Evolutionary conservation across 257 asterid species (phyloP).

Genomic region (Nicotiana benthamiana): DNA sequence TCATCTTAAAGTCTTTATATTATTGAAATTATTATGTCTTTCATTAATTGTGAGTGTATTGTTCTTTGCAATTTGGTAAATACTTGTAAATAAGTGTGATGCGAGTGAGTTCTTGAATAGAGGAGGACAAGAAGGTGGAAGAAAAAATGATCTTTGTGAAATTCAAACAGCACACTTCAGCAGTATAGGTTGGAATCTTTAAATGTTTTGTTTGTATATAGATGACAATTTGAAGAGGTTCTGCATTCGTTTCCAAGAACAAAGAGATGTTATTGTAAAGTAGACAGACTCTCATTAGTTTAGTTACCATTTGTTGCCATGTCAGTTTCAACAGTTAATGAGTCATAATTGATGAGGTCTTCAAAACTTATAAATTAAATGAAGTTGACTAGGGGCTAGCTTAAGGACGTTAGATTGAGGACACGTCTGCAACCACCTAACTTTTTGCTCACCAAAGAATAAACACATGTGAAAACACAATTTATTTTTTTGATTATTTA

Average conservation of each 20-base stretch:
- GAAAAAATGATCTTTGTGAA: background rate
- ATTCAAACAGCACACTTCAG: background rate
- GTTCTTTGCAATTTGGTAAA: background rate
- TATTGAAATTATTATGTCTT: slow-evolving; percentile 16
- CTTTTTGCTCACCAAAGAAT: background rate
- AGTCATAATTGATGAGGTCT: background rate
- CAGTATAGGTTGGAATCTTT: background rate
- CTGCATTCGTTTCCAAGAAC: background rate
- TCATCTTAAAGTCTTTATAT: slow-evolving; percentile 20
- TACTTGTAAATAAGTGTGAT: background rate
- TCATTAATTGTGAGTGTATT: slow-evolving; percentile 6
- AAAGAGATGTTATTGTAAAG: background rate
- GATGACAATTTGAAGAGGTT: background rate
- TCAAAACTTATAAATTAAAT: background rate
- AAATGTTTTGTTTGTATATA: background rate
- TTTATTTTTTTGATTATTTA: background rate
- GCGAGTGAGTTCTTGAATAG: background rate
- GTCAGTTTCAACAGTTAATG: background rate
- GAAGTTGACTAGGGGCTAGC: background rate
- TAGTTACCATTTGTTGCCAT: background rate
- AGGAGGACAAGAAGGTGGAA: background rate
- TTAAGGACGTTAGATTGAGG: background rate
- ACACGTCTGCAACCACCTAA: background rate
- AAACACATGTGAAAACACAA: background rate
- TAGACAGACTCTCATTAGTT: background rate